Evolutionary conservation across 1,139 yeast species (phyloP).

Genomic region (Pneumocystis oryctolagi): DNA sequence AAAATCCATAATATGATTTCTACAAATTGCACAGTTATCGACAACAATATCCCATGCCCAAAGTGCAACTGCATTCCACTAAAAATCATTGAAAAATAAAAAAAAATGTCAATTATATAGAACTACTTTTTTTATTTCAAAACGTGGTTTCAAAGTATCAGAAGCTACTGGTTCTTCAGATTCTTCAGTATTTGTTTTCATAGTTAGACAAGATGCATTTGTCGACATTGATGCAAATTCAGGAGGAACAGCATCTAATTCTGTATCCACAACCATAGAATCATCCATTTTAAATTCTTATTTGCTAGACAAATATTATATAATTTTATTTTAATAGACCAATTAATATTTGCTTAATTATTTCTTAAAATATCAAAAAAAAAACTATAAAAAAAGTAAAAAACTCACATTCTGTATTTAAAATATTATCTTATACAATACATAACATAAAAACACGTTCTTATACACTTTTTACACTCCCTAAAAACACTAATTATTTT

Average conservation of each 20-base stretch:
- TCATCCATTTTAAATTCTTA: background rate
- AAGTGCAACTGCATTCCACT: constrained; percentile 97
- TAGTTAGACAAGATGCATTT: background rate
- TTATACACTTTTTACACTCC: background rate
- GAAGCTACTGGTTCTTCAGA: background rate
- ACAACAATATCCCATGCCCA: constrained; percentile 99
- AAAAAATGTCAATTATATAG: background rate
- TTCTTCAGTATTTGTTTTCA: background rate
- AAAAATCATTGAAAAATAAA: background rate
- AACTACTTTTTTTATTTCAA: constrained; percentile 46
- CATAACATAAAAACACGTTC: background rate
- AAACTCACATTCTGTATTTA: background rate
- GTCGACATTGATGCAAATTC: background rate
- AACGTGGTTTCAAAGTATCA: constrained; percentile 24
- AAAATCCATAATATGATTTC: constrained; percentile 96
- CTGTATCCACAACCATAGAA: background rate
- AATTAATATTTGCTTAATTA: background rate
- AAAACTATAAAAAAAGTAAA: background rate
- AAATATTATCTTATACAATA: background rate
- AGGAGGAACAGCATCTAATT: background rate
- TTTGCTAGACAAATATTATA: background rate
- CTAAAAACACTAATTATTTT: background rate
- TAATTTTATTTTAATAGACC: background rate
- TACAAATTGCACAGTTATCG: constrained; percentile 95
- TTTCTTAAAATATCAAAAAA: background rate